Conservation (phyloP, 1,139 yeast genomes). For the Geotrichum siamense region DNA sequence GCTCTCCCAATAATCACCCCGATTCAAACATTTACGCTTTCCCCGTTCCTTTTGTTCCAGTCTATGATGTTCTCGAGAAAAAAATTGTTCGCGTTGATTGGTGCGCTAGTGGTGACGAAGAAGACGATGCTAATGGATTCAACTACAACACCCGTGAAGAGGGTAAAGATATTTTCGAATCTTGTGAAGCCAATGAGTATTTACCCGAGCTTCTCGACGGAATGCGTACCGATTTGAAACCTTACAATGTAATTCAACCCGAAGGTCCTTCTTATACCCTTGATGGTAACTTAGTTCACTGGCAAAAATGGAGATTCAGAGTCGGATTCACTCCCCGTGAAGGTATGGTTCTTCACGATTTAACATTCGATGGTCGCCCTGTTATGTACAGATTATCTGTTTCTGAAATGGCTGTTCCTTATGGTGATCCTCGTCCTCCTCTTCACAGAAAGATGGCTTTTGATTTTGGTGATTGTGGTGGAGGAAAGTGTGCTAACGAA, state of each 20-base stretch:
- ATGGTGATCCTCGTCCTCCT: conserved; percentile 87
- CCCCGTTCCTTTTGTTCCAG: conserved; percentile 78
- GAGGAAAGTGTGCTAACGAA: conserved; percentile 71
- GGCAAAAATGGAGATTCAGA: conserved; percentile 92
- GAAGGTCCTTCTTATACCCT: conserved; percentile 78
- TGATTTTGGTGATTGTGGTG: conserved; percentile 88
- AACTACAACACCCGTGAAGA: conserved; percentile 45
- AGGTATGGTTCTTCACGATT: conserved; percentile 75
- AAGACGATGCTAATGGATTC: conserved; percentile 37
- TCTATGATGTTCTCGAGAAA: conserved; percentile 58
- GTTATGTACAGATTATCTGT: conserved; percentile 70
- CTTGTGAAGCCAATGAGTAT: conserved; percentile 52
- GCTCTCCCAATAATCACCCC: conserved; percentile 53
- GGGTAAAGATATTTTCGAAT: conserved; percentile 55
- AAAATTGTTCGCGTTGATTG: conserved; percentile 71
- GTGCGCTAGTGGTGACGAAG: conserved; percentile 59
- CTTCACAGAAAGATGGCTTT: conserved; percentile 89
- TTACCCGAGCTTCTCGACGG: conserved; percentile 42
- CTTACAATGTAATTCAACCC: conserved; percentile 70
- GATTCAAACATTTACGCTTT: conserved; percentile 82
- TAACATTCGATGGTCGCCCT: conserved; percentile 73
- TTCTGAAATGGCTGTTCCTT: conserved; percentile 89
- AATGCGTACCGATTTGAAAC: conserved; percentile 53
- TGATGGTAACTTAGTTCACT: conserved; percentile 53
- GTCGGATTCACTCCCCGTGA: conserved; percentile 72